These are phyloP conservation scores for Lasiosphaeria ovina DNA, from an alignment of 495 filamentous ascomycete species.

Conservation along the genomic window DNA sequence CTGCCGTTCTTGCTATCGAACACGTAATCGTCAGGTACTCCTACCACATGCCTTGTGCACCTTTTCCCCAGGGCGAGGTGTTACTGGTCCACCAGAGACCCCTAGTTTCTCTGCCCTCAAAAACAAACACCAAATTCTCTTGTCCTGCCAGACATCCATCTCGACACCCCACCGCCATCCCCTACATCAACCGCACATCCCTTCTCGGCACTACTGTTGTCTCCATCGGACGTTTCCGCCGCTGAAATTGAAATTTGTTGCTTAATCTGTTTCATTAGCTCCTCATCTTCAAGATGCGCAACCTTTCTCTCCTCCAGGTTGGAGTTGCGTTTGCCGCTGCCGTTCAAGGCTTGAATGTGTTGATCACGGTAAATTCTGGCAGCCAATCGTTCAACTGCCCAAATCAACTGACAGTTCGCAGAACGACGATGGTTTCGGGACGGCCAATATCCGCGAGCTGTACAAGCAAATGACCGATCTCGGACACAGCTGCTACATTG, in stretches of 20 bases:
- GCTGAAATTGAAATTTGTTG: not conserved
- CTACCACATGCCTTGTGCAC: too few species aligned
- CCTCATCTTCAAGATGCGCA: slow-evolving; percentile 11
- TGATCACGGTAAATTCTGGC: slow-evolving; percentile 19
- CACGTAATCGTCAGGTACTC: too few species aligned
- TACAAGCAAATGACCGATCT: slow-evolving; percentile 35
- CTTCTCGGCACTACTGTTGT: not conserved
- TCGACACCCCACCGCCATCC: too few species aligned
- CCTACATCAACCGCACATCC: not conserved
- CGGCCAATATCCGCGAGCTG: slow-evolving; percentile 42
- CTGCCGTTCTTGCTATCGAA: too few species aligned
- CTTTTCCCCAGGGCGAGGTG: too few species aligned
- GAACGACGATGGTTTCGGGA: slow-evolving; percentile 47
- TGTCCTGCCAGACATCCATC: too few species aligned
- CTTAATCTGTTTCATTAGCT: not conserved
- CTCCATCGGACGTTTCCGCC: not conserved
- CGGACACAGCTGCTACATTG: slow-evolving; percentile 42
- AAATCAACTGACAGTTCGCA: not conserved
- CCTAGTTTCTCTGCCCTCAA: too few species aligned
- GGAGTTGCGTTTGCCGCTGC: slow-evolving; percentile 3
- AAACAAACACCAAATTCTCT: too few species aligned
- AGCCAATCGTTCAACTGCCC: not conserved
- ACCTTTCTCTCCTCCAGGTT: slow-evolving; percentile 7
- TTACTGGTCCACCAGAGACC: too few species aligned
- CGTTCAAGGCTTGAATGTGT: slow-evolving; percentile 20